These are phyloP conservation scores for Botrytis galanthina DNA, from an alignment of 2,329 filamentous ascomycete species.

Conservation along the genomic window DNA sequence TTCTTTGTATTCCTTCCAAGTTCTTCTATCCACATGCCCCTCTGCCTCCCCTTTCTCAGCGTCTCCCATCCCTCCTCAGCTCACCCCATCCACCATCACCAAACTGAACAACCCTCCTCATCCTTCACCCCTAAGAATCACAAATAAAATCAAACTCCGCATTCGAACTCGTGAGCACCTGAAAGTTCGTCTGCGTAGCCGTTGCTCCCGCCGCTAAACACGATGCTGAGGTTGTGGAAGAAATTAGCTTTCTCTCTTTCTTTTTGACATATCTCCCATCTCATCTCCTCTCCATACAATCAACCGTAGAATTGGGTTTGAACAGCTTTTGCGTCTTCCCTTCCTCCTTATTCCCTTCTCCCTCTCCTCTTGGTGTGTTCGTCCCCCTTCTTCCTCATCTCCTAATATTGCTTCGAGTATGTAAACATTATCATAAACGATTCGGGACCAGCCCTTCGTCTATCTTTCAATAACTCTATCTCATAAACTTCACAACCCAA, in stretches of 20 bases:
- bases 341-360: background rate
- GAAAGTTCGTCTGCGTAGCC: constrained; percentile 11
- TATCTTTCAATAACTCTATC: background rate
- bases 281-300: background rate
- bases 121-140: background rate
- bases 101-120: no score
- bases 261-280: background rate
- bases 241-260: constrained; percentile 1
- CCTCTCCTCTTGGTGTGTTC: background rate
- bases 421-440: background rate
- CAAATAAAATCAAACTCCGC: constrained; percentile 20
- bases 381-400: background rate
- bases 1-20: background rate
- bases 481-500: background rate
- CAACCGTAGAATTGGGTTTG: background rate
- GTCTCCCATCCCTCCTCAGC: background rate
- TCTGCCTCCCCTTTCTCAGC: no score
- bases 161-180: constrained; percentile 18
- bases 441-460: background rate
- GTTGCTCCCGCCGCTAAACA: background rate
- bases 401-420: background rate
- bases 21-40: background rate
- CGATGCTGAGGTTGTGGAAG: constrained; percentile 1
- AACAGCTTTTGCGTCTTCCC: background rate
- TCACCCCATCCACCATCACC: no score